phyloP scores from a whole-genome alignment of 2,329 filamentous ascomycete species.

The Aureobasidium sp. region DNA sequence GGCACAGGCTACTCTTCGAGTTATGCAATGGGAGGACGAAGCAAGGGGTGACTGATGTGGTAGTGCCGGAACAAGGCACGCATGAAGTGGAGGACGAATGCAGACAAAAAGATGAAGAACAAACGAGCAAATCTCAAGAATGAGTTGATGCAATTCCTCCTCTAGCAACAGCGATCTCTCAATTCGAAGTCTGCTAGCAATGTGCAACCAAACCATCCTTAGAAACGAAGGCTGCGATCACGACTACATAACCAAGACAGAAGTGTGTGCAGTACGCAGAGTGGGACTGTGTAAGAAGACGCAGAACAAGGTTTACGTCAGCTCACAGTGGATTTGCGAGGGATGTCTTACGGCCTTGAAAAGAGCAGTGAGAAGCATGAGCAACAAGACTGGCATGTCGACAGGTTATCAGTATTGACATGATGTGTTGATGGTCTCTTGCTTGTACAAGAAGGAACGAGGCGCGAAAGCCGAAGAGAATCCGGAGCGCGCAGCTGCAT shows the following conservation, averaged over 20 bases:
- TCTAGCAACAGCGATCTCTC: too few species aligned
- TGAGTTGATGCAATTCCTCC: not conserved
- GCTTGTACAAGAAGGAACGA: not conserved
- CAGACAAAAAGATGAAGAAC: not conserved
- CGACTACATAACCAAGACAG: not conserved
- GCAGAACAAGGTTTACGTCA: not conserved
- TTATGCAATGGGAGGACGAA: not conserved
- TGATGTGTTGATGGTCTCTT: not conserved
- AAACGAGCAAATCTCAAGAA: too few species aligned
- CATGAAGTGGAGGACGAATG: not conserved
- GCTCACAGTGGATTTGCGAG: not conserved
- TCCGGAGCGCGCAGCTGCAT: not conserved
- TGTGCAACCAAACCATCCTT: conserved; percentile 3
- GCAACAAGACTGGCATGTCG: not conserved
- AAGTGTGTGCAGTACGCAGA: not conserved
- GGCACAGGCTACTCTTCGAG: not conserved
- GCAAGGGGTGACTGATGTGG: not conserved
- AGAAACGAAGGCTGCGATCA: conserved; percentile 3
- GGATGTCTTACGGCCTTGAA: not conserved
- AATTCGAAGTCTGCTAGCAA: not conserved
- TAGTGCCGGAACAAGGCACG: conserved; percentile 1
- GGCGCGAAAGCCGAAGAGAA: not conserved
- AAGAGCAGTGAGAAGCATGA: not conserved
- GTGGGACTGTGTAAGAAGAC: conserved; percentile 3
- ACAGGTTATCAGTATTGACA: not conserved